Base-by-base conservation (phyloP, 768 basidiomycete genomes). In the Mycena maculata region DNA sequence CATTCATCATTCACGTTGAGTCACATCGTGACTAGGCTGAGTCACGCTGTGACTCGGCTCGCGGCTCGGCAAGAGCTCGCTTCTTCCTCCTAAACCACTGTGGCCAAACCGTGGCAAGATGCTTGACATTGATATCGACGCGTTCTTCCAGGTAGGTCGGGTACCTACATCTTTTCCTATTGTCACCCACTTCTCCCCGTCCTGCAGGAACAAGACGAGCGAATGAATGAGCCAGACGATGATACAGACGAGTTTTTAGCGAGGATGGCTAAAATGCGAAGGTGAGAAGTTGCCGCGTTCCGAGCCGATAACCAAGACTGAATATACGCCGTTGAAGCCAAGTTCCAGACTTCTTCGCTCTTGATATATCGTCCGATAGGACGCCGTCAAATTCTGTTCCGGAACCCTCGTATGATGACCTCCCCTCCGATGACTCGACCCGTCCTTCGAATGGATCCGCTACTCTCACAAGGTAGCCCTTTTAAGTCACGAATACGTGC, bases 181-280 rank as follows among this genome's bases (percentile, higher is more conserved):
- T 13, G 8, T 36, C 33, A 13, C 33, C n/a, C n/a, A n/a, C n/a
- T n/a, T n/a, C n/a, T n/a, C n/a, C 13, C 75, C 77, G 1, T 89
- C 87, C 67, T 90, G 86, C 70, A 74, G 23, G 88, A 89, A 74
- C 87, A 86, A 74, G 85, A 89, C 55, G 77, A 76, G 58, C 81
- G 80, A 11, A 86, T 89, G 87, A 82, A 79, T 49, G 64, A 86
- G 20, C 85, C 86, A 4, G 85, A 88, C 41, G 87, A 89, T 73
- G 83, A 85, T 41, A 67, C 85, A 49, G 79, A 85, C 18, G 82
- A 84, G 48, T 89, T 86, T 68, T 67, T 86, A 49, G 75, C 76
- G 47, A 76, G 82, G 30, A 71, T 80, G 41, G 33, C 74, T 65
- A 56, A 73, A 71, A 75, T 74, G 49, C 33, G 74, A 27, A 20